phyloP scores from a whole-genome alignment of 371 early-diverging fungal genomes.

The Mucor lusitanicus region DNA sequence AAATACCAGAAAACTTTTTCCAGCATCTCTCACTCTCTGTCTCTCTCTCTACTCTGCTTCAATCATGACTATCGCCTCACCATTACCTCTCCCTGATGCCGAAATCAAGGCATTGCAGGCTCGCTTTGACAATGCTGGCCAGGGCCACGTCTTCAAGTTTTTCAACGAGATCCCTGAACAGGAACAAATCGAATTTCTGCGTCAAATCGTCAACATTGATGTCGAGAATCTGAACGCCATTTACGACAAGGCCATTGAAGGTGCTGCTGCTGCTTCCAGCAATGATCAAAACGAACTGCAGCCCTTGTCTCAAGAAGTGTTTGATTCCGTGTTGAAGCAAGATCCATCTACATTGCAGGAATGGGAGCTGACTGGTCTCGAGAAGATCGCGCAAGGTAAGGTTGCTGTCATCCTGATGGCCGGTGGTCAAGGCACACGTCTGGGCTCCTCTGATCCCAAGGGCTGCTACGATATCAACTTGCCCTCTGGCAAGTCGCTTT shows the following conservation, averaged over 20 bases:
- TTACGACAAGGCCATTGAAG: slow-evolving; percentile 70
- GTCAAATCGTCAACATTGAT: slow-evolving; percentile 77
- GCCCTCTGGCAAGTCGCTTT: slow-evolving; percentile 85
- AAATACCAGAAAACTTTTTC: slow-evolving; percentile 3
- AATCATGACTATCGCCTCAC: slow-evolving; percentile 28
- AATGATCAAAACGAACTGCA: slow-evolving; percentile 44
- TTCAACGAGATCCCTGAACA: slow-evolving; percentile 66
- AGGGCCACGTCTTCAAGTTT: slow-evolving; percentile 89
- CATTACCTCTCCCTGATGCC: slow-evolving; percentile 27
- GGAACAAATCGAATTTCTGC: slow-evolving; percentile 60
- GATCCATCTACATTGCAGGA: slow-evolving; percentile 52
- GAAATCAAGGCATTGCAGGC: slow-evolving; percentile 57
- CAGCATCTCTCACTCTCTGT: neutral
- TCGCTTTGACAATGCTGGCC: slow-evolving; percentile 75
- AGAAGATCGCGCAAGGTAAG: slow-evolving; percentile 79
- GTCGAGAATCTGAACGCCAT: slow-evolving; percentile 80
- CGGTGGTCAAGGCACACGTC: slow-evolving; percentile 89
- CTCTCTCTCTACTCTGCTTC: neutral
- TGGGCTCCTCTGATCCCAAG: slow-evolving; percentile 87
- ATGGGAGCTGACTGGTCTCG: slow-evolving; percentile 80
- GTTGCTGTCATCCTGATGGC: slow-evolving; percentile 95
- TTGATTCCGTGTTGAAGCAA: slow-evolving; percentile 74
- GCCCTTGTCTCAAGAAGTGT: slow-evolving; percentile 77
- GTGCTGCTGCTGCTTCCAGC: slow-evolving; percentile 43
- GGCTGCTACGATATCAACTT: slow-evolving; percentile 92